A percentile compares a stretch with the other conserved stretches of the same genome.
phyloP scores from a whole-genome alignment of 2,329 filamentous ascomycete genomes.

The Penicillium vulpinum region DNA sequence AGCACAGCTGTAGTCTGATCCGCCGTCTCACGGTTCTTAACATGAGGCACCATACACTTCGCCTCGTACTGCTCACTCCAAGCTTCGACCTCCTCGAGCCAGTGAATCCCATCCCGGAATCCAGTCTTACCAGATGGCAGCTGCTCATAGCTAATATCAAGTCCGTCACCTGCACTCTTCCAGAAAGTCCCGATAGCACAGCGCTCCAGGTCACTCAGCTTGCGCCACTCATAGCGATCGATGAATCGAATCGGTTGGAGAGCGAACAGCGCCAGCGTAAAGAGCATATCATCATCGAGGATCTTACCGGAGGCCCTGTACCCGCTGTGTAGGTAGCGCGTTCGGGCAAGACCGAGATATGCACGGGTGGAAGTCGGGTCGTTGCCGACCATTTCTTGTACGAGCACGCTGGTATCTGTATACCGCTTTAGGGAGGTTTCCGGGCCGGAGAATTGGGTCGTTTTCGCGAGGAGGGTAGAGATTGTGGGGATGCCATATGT shows the following conservation, averaged over 20 bases:
- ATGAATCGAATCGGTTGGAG: conserved; percentile 66
- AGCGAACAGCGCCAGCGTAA: conserved; percentile 66
- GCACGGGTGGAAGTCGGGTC: conserved; percentile 47
- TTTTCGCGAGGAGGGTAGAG: conserved; percentile 51
- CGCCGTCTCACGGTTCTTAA: conserved; percentile 55
- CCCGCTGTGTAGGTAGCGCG: conserved; percentile 62
- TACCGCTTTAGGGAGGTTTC: conserved; percentile 55
- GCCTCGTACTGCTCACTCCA: conserved; percentile 62
- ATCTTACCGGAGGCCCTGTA: conserved; percentile 63
- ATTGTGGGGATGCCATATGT: conserved; percentile 60
- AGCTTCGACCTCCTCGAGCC: conserved; percentile 51
- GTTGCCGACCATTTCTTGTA: conserved; percentile 51
- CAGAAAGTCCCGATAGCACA: conserved; percentile 69
- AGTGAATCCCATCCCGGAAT: conserved; percentile 54
- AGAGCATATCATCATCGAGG: conserved; percentile 63
- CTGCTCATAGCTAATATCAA: conserved; percentile 58
- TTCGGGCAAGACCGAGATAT: conserved; percentile 58
- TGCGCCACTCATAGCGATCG: conserved; percentile 67
- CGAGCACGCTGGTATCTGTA: conserved; percentile 53
- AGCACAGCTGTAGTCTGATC: conserved; percentile 62
- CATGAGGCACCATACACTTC: conserved; percentile 56
- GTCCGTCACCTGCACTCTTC: conserved; percentile 69
- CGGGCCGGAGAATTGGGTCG: conserved; percentile 50
- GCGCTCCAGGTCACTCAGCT: conserved; percentile 64
- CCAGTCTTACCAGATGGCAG: conserved; percentile 46